Base-by-base conservation (phyloP, 192 early-diverging fungal species). In the Physocladia obscura region DNA sequence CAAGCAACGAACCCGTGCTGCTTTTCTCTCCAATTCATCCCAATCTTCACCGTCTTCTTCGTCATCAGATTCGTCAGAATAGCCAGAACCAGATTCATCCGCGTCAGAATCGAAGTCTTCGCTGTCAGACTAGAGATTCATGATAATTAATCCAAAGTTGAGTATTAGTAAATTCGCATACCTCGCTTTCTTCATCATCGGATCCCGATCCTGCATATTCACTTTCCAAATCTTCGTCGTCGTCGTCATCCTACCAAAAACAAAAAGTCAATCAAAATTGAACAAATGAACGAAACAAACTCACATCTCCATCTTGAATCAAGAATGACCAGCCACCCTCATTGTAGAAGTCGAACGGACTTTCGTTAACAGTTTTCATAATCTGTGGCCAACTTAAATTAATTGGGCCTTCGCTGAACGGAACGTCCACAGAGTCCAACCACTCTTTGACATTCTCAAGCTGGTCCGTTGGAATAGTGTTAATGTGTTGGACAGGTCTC, bases 331-430 rank as follows among this genome's bases (percentile, higher is more conserved):
- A 99, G 26, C 94, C 95, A 63, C 94, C 75, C 35, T 94, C 89
- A 35, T 92, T 85, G 77, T 92, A 99, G 75, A 99, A 99, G 34
- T 85, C 90, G 3, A 84, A 90, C 0, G 97, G 95, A 71, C 98
- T 92, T 55, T 92, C 87, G 75, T 91, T 91, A 34, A 99, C 87
- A 0, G 95, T 98, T 79, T 97, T 99, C 97, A 99, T 99, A 78
- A 99, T 99, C 74, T 88, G 88, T 4, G 89, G 67, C 97, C 97
- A 99, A 77, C 90, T 92, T 62, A 98, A 82, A 73, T 96, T 96
- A 69, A 94, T 89, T 3, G 92, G 92, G 27, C 96, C 96, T 74
- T 99, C 96, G 13, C 88, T 91, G 76, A 92, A 95, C 3, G 90
- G 84, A 60, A 99, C 87, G 71, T 99, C 94, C 69, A 95, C 89